Evolutionary conservation across 352 stramenopile genomes (phyloP), one percentile per base, ranked within the genome.

Genomic region (Phytophthora litchii): DNA sequence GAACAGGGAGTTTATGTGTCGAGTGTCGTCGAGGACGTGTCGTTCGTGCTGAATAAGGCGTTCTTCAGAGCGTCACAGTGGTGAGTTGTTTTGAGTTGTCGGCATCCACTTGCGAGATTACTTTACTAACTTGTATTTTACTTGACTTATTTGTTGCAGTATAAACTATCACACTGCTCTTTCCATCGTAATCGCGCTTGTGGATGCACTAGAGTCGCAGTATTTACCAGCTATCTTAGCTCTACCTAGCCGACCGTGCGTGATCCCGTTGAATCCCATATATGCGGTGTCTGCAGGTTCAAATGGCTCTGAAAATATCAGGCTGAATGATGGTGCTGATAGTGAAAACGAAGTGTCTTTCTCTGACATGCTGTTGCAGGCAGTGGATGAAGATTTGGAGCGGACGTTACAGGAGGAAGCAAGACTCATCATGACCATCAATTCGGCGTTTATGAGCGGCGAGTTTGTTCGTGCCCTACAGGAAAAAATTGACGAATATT

Each of bases 371-470:
- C 64, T 95, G 9, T 61, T 93, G 6, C 76, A 88, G 34, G 84
- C 80, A 35, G 82, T 95, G 11, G 83, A 95, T 51, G 75, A 92
- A 25, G 86, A 95, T 54, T 67, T 95, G 35, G 72, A 81, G 40
- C 66, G 67, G 17, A 69, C 74, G 1, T 31, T 78, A 2, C 80
- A 93, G 45, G 75, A 90, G 19, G 83, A 95, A 41, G 80, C 83
- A 25, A 88, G 86, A 37, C 76, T 91, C 20, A 82, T 95, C 55
- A 92, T 95, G 83, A 88, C 86, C n/a, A 91, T 95, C 57, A 93
- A 93, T 60, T 93, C 86, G 44, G 72, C 86, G 4, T 90, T 83
- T 51, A 80, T 91, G 72, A 93, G 86, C 49, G 78, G 80, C 14
- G 76, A 90, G 42, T 92, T 93, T 60, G 68, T 92, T 34, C 70